Percentiles rank a stretch among this genome's conserved stretches.
These are phyloP conservation scores for Cystofilobasidium capitatum DNA, from an alignment of 768 basidiomycete genomes.

Conservation along the genomic window DNA sequence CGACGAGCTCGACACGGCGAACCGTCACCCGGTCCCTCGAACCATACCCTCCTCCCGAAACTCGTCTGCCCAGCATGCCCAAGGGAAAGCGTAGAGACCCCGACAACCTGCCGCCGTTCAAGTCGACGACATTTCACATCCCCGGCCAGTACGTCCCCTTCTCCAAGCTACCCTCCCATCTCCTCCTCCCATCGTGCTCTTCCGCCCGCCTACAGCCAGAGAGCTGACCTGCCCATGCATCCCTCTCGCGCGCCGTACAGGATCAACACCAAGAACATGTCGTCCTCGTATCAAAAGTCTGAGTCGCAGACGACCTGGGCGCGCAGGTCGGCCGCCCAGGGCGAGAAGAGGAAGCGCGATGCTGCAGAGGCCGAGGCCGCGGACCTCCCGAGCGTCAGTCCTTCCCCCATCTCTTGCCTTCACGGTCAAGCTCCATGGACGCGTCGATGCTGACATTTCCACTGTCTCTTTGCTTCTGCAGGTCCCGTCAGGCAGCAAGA, in stretches of 20 bases:
- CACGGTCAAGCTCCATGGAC: background rate
- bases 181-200: background rate
- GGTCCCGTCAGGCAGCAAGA: slow-evolving; percentile 17
- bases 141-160: slow-evolving; percentile 53
- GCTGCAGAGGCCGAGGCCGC: slow-evolving; percentile 35
- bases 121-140: slow-evolving; percentile 70
- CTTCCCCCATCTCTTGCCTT: background rate
- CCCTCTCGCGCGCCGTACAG: slow-evolving; percentile 39
- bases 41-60: background rate
- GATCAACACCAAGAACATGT: slow-evolving; percentile 69
- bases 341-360: slow-evolving; percentile 44
- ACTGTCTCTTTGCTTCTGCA: slow-evolving; percentile 23
- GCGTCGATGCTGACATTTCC: slow-evolving; percentile 28
- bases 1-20: background rate
- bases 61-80: background rate
- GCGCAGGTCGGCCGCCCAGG: slow-evolving; percentile 40
- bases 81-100: slow-evolving; percentile 14
- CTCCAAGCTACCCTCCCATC: background rate
- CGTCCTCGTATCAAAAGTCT: slow-evolving; percentile 65
- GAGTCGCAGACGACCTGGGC: slow-evolving; percentile 67
- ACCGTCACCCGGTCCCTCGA: background rate
- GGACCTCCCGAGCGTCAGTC: slow-evolving; percentile 32
- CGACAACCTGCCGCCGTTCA: slow-evolving; percentile 40
- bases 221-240: slow-evolving; percentile 1
- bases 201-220: background rate